Percentiles rank a stretch among this genome's conserved stretches.
Conservation (phyloP, 2,329 filamentous ascomycete species). For the Aspergillus sp. region DNA sequence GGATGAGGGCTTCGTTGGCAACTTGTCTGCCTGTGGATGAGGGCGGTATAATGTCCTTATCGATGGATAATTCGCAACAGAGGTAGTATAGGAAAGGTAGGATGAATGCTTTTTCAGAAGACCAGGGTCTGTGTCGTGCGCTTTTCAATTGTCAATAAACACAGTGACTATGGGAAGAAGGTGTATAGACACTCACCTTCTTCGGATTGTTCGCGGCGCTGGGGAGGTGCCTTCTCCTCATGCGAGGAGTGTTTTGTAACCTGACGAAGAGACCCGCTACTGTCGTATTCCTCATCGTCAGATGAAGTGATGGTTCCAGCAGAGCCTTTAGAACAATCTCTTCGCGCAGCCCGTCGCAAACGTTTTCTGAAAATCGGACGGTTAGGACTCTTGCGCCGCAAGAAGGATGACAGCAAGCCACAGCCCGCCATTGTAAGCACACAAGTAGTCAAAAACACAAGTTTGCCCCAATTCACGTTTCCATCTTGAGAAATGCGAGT, state of each 20-base stretch:
- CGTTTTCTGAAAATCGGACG: constrained; percentile 18
- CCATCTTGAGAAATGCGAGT: constrained; percentile 27
- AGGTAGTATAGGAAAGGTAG: constrained; percentile 70
- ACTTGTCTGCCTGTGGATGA: constrained; percentile 78
- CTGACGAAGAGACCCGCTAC: constrained; percentile 31
- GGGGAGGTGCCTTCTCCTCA: constrained; percentile 21
- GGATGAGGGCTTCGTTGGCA: constrained; percentile 70
- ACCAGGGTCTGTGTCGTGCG: constrained; percentile 65
- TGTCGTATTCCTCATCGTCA: constrained; percentile 37
- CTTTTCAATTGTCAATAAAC: constrained; percentile 21
- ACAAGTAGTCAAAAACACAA: constrained; percentile 33
- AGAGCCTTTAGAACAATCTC: constrained; percentile 25
- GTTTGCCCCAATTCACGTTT: constrained; percentile 27
- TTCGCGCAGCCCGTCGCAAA: constrained; percentile 20
- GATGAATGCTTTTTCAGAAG: constrained; percentile 75
- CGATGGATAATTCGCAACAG: constrained; percentile 66
- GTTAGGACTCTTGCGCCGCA: constrained; percentile 22
- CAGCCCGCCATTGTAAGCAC: constrained; percentile 38
- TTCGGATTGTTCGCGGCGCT: constrained; percentile 27
- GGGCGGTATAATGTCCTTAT: constrained; percentile 81
- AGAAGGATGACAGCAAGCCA: constrained; percentile 31
- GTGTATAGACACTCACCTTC: constrained; percentile 27
- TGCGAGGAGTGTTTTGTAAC: constrained; percentile 21
- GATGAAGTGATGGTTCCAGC: constrained; percentile 33
- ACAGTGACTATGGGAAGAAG: not conserved